These are phyloP conservation scores for Lodderomyces orthopsilosis DNA, from an alignment of 1,139 yeast genomes.

Conservation along the genomic window DNA sequence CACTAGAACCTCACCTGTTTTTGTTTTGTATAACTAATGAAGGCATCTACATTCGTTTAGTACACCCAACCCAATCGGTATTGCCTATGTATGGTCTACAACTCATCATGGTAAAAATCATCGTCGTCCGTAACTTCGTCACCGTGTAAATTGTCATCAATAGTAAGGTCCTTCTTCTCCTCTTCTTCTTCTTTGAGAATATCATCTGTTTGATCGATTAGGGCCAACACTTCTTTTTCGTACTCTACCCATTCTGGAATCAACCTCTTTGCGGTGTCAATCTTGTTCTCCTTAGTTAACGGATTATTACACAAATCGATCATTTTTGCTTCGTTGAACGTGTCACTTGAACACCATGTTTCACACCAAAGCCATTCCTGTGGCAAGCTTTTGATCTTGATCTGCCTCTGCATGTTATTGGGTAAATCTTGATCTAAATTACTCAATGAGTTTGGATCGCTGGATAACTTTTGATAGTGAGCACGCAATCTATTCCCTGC, in stretches of 20 bases:
- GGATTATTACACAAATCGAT: conserved; percentile 86
- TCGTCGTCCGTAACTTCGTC: conserved; percentile 6
- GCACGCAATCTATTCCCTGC: conserved; percentile 81
- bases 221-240: conserved; percentile 45
- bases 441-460: conserved; percentile 74
- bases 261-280: conserved; percentile 70
- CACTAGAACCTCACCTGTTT: neutral
- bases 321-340: conserved; percentile 61
- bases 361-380: conserved; percentile 94
- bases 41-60: too few species aligned
- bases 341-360: conserved; percentile 82
- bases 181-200: conserved; percentile 2
- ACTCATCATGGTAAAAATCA: conserved; percentile 9
- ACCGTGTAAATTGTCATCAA: neutral
- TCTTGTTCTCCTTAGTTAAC: conserved; percentile 70
- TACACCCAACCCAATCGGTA: too few species aligned
- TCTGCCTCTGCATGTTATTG: conserved; percentile 67
- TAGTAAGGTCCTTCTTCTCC: conserved; percentile 1
- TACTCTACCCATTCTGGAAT: conserved; percentile 75
- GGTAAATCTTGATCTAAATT: conserved; percentile 92
- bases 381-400: conserved; percentile 71
- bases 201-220: conserved; percentile 7
- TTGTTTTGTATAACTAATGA: neutral
- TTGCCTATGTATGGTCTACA: conserved; percentile 2
- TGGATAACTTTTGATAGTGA: conserved; percentile 82